Conservation (phyloP, 768 basidiomycete species). For the Leucocoprinus leucothites region DNA sequence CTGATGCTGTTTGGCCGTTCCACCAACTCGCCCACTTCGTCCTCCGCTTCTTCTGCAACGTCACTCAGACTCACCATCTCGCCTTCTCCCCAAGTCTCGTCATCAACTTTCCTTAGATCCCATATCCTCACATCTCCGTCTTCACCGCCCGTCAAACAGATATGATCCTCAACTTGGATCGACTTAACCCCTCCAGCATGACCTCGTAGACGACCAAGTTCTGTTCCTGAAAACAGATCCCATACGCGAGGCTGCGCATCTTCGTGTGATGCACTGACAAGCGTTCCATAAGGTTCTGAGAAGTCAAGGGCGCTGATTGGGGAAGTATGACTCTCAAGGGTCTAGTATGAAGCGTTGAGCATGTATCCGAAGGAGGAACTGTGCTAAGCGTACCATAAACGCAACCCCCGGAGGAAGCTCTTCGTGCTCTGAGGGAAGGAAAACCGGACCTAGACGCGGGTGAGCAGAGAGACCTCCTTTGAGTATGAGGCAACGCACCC, state of each 20-base stretch:
- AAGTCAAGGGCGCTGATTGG: conserved; percentile 91
- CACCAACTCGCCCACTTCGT: conserved; percentile 38
- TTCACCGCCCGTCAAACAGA: conserved; percentile 88
- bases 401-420: conserved; percentile 92
- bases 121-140: conserved; percentile 86
- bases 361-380: conserved; percentile 5
- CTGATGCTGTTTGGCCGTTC: conserved; percentile 39
- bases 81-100: conserved; percentile 55
- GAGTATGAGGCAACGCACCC: conserved; percentile 36
- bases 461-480: conserved; percentile 1
- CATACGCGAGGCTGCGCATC: conserved; percentile 89
- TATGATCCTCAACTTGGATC: conserved; percentile 87
- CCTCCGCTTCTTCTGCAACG: conserved; percentile 63
- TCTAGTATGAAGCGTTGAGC: conserved; percentile 41
- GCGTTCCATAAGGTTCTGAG: conserved; percentile 92
- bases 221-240: conserved; percentile 89
- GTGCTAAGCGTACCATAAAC: conserved; percentile 73
- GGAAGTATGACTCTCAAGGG: conserved; percentile 74
- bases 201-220: conserved; percentile 82
- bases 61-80: conserved; percentile 60
- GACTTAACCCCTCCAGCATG: conserved; percentile 82
- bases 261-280: conserved; percentile 84
- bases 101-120: conserved; percentile 86
- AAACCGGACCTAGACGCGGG: conserved; percentile 70
- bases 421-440: conserved; percentile 96